A percentile compares a stretch with the other conserved stretches of the same genome.
Conservation (phyloP, 2,329 filamentous ascomycete species). For the Zymoseptoria passerinii region DNA sequence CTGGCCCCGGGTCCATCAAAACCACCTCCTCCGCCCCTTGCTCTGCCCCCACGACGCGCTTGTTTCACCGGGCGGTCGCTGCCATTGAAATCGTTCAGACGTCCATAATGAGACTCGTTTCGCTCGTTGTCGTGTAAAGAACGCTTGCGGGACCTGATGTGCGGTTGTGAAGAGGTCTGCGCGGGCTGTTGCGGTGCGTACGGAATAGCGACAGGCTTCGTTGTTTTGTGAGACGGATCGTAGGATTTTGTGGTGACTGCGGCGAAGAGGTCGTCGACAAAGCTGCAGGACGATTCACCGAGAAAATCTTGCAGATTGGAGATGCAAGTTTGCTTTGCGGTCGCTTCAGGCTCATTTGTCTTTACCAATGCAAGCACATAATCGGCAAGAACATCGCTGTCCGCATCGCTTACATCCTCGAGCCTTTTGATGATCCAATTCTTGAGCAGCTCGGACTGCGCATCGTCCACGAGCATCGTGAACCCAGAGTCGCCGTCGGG, state of each 20-base stretch:
- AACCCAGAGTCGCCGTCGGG: neutral
- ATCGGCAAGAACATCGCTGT: slow-evolving; percentile 73
- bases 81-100: slow-evolving; percentile 24
- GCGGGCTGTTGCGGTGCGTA: slow-evolving; percentile 14
- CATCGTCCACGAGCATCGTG: slow-evolving; percentile 48
- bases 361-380: slow-evolving; percentile 72
- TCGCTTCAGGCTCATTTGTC: slow-evolving; percentile 57
- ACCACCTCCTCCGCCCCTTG: slow-evolving; percentile 37
- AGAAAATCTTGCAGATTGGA: slow-evolving; percentile 69
- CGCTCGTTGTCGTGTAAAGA: slow-evolving; percentile 48
- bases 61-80: slow-evolving; percentile 51
- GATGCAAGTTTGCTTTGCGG: slow-evolving; percentile 60
- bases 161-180: slow-evolving; percentile 8
- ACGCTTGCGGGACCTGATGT: slow-evolving; percentile 45
- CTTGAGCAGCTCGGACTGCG: slow-evolving; percentile 54
- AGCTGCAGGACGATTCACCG: slow-evolving; percentile 52
- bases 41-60: slow-evolving; percentile 46
- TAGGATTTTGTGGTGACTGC: slow-evolving; percentile 51
- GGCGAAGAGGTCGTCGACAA: slow-evolving; percentile 64
- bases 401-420: slow-evolving; percentile 67
- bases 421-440: slow-evolving; percentile 70
- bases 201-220: slow-evolving; percentile 10
- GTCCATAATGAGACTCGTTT: slow-evolving; percentile 33
- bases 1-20: slow-evolving; percentile 6
- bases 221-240: slow-evolving; percentile 23